Evolutionary conservation across 305 asterid genomes (phyloP).

Genomic region (Rubia peregrina): DNA sequence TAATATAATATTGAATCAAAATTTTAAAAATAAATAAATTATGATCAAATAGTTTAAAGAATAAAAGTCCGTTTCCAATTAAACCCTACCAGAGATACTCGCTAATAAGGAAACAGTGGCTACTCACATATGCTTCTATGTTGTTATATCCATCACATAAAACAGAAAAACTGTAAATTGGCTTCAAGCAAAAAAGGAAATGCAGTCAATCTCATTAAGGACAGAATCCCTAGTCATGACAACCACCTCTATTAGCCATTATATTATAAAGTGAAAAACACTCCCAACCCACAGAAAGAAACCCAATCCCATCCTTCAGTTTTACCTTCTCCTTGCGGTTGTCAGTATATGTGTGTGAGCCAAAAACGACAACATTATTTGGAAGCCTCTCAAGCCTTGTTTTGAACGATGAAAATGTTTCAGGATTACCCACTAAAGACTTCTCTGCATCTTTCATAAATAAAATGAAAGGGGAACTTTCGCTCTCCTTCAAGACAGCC

Average conservation of each 20-base stretch:
- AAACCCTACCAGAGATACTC: background rate
- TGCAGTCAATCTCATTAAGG: background rate
- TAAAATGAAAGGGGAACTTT: constrained; percentile 70
- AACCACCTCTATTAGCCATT: background rate
- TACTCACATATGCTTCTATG: background rate
- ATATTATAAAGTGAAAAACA: background rate
- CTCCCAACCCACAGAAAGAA: background rate
- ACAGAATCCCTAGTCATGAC: background rate
- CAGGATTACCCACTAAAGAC: constrained; percentile 68
- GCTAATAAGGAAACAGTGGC: background rate
- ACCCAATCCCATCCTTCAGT: background rate
- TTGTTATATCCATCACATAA: background rate
- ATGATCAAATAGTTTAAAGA: background rate
- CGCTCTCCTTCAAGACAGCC: constrained; percentile 67
- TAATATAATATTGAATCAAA: background rate
- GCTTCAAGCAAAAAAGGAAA: background rate
- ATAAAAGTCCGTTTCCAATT: background rate
- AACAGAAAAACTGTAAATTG: background rate
- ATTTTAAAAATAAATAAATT: background rate
- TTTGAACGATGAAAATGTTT: constrained; percentile 35
- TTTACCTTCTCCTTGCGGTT: constrained; percentile 32
- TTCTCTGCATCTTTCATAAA: constrained; percentile 91
- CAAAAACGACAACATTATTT: constrained; percentile 34
- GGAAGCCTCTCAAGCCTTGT: constrained; percentile 36
- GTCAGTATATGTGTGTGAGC: constrained; percentile 39